phyloP scores from a whole-genome alignment of 495 filamentous ascomycete species.

The Penicillium psychrofluorescens region DNA sequence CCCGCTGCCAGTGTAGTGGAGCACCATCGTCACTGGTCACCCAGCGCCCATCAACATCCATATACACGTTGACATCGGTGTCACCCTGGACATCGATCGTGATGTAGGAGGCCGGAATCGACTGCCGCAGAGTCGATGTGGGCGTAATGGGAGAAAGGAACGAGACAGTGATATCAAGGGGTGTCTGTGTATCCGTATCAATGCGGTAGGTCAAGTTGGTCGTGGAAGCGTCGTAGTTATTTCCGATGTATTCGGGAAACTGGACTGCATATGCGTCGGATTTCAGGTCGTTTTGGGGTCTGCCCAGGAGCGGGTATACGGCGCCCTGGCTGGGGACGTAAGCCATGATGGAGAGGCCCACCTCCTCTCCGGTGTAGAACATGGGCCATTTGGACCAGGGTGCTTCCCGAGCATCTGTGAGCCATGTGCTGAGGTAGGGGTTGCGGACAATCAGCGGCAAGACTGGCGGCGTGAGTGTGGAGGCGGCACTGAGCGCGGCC shows the following conservation, averaged over 20 bases:
- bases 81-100: slow-evolving; percentile 65
- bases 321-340: slow-evolving; percentile 59
- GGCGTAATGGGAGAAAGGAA: slow-evolving; percentile 93
- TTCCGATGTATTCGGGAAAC: slow-evolving; percentile 66
- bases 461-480: slow-evolving; percentile 64
- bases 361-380: slow-evolving; percentile 82
- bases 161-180: slow-evolving; percentile 62
- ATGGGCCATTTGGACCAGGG: slow-evolving; percentile 96
- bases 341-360: slow-evolving; percentile 78
- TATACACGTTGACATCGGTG: slow-evolving; percentile 71
- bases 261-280: slow-evolving; percentile 53
- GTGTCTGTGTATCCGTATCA: slow-evolving; percentile 25
- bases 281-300: slow-evolving; percentile 72
- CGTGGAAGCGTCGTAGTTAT: slow-evolving; percentile 84
- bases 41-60: slow-evolving; percentile 89
- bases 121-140: slow-evolving; percentile 83
- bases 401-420: slow-evolving; percentile 64
- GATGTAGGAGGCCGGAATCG: slow-evolving; percentile 82
- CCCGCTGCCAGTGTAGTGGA: slow-evolving; percentile 62
- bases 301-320: slow-evolving; percentile 83
- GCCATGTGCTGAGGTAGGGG: slow-evolving; percentile 88
- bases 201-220: slow-evolving; percentile 86
- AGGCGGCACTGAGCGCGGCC: slow-evolving; percentile 32
- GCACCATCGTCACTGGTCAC: slow-evolving; percentile 66
- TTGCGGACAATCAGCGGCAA: slow-evolving; percentile 84